Conservation (phyloP, 805 yeast genomes). For the Teunomyces panamensis region DNA sequence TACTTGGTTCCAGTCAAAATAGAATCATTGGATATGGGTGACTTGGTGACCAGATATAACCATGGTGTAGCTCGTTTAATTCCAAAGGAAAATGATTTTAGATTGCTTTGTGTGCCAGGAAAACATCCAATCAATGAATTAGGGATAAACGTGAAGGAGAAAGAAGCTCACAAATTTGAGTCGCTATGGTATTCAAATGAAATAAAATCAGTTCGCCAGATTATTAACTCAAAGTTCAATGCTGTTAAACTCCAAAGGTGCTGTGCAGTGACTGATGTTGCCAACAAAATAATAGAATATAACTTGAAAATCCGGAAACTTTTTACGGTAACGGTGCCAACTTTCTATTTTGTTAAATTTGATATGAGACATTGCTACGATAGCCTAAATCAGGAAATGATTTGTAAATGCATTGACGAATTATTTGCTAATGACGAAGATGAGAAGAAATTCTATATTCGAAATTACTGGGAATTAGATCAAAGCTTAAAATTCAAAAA, state of each 20-base stretch:
- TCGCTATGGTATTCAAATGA: slow-evolving; percentile 34
- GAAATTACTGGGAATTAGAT: slow-evolving; percentile 13
- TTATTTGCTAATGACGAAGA: slow-evolving; percentile 23
- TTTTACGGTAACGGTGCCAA: slow-evolving; percentile 23
- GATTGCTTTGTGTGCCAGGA: slow-evolving; percentile 57
- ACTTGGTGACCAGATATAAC: slow-evolving; percentile 9
- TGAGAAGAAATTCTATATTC: slow-evolving; percentile 16
- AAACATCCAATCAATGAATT: slow-evolving; percentile 3
- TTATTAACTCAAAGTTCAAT: slow-evolving; percentile 18
- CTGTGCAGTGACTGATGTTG: slow-evolving; percentile 46
- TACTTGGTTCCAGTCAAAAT: slow-evolving; percentile 23
- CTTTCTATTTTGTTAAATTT: slow-evolving; percentile 57
- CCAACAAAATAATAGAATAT: slow-evolving; percentile 35
- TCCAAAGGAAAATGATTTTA: slow-evolving; percentile 60
- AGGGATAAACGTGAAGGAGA: slow-evolving; percentile 14
- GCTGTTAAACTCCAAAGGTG: slow-evolving; percentile 18
- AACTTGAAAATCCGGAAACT: slow-evolving; percentile 17
- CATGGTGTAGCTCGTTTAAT: slow-evolving; percentile 48
- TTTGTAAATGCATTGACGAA: slow-evolving; percentile 30
- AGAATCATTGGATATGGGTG: slow-evolving; percentile 5
- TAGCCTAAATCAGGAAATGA: slow-evolving; percentile 50
- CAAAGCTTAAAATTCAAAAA: slow-evolving; percentile 6
- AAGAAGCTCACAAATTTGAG: slow-evolving; percentile 27
- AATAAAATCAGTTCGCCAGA: slow-evolving; percentile 43
- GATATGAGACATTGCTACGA: slow-evolving; percentile 81